phyloP scores from a whole-genome alignment of 1,139 yeast genomes.

The Kurtzmaniella quercitrusa region DNA sequence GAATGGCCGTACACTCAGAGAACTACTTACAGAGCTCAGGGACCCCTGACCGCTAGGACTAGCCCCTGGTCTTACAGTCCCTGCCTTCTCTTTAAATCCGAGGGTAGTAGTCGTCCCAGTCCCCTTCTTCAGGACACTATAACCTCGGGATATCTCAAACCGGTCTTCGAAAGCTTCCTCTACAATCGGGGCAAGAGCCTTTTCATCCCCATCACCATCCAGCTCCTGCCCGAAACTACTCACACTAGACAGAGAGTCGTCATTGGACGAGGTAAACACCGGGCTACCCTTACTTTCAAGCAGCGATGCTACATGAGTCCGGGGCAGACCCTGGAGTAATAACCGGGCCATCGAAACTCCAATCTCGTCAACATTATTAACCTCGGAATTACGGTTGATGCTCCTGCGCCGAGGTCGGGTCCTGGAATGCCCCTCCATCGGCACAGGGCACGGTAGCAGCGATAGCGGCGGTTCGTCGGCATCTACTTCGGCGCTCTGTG shows the following conservation, averaged over 20 bases:
- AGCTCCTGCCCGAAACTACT: constrained; percentile 24
- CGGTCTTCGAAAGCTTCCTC: not conserved
- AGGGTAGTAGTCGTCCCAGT: too few species aligned
- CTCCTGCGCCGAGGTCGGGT: constrained; percentile 1
- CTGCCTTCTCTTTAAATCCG: too few species aligned
- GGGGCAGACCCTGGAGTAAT: constrained; percentile 12
- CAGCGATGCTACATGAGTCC: not conserved
- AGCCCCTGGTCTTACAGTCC: too few species aligned
- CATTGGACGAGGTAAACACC: constrained; percentile 38
- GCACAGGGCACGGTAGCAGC: constrained; percentile 14
- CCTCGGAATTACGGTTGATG: constrained; percentile 6
- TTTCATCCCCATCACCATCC: not conserved
- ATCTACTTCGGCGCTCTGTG: constrained; percentile 29
- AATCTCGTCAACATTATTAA: constrained; percentile 22
- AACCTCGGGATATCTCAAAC: not conserved
- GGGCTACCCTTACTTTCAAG: constrained; percentile 15
- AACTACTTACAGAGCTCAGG: constrained; percentile 22
- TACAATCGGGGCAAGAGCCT: not conserved
- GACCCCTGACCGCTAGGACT: not conserved
- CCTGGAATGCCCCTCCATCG: constrained; percentile 10
- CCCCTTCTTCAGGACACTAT: too few species aligned
- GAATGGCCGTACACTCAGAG: constrained; percentile 10
- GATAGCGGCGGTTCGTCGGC: constrained; percentile 49
- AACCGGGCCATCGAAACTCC: constrained; percentile 44
- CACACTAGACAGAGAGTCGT: constrained; percentile 39